phyloP scores from a whole-genome alignment of 345 rosid species.

The Eucalyptus regnans region DNA sequence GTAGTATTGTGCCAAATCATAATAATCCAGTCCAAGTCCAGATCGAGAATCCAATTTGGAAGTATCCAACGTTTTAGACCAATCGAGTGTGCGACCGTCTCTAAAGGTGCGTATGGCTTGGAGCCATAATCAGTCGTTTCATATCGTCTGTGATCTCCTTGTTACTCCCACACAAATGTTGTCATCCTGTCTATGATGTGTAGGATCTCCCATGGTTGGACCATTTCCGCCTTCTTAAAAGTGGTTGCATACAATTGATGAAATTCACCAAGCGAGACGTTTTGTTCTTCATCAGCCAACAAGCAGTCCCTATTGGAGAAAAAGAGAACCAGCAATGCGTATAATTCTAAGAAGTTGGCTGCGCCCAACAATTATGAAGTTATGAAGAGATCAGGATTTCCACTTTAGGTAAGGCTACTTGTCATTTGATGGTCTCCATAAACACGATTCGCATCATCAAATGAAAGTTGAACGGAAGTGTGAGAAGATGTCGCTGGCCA shows the following conservation, averaged over 20 bases:
- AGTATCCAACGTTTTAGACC: not conserved
- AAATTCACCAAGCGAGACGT: not conserved
- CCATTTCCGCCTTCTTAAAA: not conserved
- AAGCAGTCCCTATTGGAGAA: not conserved
- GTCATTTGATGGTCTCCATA: too few relatives aligned
- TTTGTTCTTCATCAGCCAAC: not conserved
- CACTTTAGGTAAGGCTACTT: too few relatives aligned
- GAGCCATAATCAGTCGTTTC: not conserved
- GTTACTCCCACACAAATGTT: too few relatives aligned
- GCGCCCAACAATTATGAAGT: not conserved
- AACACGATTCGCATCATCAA: too few relatives aligned
- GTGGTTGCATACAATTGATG: not conserved
- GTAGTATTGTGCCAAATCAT: too few relatives aligned
- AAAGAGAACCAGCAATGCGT: not conserved
- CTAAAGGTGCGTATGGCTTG: not conserved
- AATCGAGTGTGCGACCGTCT: fast-evolving
- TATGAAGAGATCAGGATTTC: too few relatives aligned
- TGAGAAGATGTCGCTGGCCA: too few relatives aligned
- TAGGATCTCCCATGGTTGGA: too few relatives aligned
- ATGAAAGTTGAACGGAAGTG: too few relatives aligned
- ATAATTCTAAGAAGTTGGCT: not conserved
- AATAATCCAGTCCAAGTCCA: fast-evolving
- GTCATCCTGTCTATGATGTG: not conserved
- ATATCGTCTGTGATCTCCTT: too few relatives aligned
- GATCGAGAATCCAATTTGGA: too few relatives aligned